Base-by-base conservation (phyloP, 2,329 filamentous ascomycete species). In the Xylariomycetidae sp. region DNA sequence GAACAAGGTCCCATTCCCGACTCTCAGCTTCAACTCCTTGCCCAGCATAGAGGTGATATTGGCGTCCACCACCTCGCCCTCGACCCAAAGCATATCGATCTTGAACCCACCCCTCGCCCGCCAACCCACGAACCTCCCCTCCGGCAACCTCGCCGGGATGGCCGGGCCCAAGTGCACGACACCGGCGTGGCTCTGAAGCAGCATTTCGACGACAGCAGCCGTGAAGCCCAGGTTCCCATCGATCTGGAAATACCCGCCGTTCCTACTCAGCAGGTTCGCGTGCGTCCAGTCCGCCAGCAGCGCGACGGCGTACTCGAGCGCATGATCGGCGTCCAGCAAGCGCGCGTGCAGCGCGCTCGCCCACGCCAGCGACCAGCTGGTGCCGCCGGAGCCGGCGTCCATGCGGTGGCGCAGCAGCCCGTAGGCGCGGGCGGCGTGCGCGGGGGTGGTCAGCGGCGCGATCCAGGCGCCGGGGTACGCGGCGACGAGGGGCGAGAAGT, bases 121-220 rank as follows among this genome's bases (percentile, higher is more conserved):
- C 26, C 31, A 31, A 6, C 35, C 35, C n/a, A 24, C 28, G 17
- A 27, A 16, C 16, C 14, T 38, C 7, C 26, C 27, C 10, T n/a
- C 29, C 13, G 29, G 25, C 19, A 37, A 27, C 9, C 33, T 23
- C 10, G 35, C n/a, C 10, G 35, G 35, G 27, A 37, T 23, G n/a
- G 31, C 25, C 3, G 19, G 35, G 14, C 28, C 15, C 5, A 35
- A 27, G 20, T 38, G 27, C n/a, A 37, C 30, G 13, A 33, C 17
- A 10, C 31, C 35, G 5, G 35, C 34, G 29, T 37, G 29, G 25
- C 24, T 32, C 24, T 37, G 34, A 8, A 37, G 23, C 10, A 37
- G 10, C 23, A 27, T 32, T 25, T 37, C 34, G 4, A 29, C 34
- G 10, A 37, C 24, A 12, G 23, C 34, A 8, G 34, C 34, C 19